Conservation (phyloP, 306 rosid genomes). For the Elaeagnus macrophylla region DNA sequence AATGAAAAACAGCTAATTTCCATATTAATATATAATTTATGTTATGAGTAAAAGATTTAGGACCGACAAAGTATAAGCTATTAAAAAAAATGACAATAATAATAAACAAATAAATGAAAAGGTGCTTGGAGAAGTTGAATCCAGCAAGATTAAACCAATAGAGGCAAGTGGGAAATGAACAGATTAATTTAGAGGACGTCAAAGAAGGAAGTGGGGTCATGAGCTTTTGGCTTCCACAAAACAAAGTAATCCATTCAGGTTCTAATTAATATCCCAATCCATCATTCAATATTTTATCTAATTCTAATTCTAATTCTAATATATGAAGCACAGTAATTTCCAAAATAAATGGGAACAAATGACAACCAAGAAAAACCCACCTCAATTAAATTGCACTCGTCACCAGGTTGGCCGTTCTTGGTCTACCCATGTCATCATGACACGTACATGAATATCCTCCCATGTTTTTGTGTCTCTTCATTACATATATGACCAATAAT, state of each 20-base stretch:
- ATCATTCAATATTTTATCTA: no score
- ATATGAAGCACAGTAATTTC: slow-evolving; percentile 8
- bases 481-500: not conserved
- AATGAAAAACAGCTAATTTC: not conserved
- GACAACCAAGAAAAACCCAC: slow-evolving; percentile 5
- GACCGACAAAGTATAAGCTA: no score
- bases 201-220: no score
- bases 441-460: slow-evolving; percentile 4
- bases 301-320: slow-evolving; percentile 4
- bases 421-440: slow-evolving; percentile 36
- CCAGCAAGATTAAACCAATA: no score
- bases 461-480: not conserved
- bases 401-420: slow-evolving; percentile 29
- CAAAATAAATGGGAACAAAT: slow-evolving; percentile 5
- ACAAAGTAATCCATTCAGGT: no score
- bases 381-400: slow-evolving; percentile 18
- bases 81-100: no score
- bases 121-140: no score
- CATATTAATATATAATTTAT: not conserved
- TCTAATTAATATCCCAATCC: not conserved
- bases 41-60: not conserved
- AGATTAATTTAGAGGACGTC: no score
- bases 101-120: no score
- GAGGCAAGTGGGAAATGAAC: no score
- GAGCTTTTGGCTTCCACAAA: no score